Conservation (phyloP, 2,329 filamentous ascomycete genomes). For the Ceratocystis diversiconidia region DNA sequence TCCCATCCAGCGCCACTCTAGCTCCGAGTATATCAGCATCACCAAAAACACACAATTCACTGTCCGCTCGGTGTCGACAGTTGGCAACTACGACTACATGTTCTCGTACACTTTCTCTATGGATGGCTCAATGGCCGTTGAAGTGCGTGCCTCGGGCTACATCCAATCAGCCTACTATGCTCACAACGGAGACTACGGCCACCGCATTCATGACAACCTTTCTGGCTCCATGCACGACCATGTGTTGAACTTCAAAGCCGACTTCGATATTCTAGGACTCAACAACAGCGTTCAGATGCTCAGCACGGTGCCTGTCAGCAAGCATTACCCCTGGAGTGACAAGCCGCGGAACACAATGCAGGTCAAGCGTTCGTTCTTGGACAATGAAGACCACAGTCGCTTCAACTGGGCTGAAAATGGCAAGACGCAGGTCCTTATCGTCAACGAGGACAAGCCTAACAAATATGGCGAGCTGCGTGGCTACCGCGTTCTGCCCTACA, state of each 20-base stretch:
- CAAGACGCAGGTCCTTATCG: slow-evolving; percentile 31
- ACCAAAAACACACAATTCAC: slow-evolving; percentile 25
- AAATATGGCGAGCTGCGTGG: slow-evolving; percentile 34
- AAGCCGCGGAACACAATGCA: slow-evolving; percentile 28
- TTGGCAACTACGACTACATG: slow-evolving; percentile 33
- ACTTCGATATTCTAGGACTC: slow-evolving; percentile 27
- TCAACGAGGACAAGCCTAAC: slow-evolving; percentile 34
- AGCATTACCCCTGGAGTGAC: slow-evolving; percentile 27
- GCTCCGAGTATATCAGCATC: slow-evolving; percentile 20
- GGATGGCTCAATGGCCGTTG: slow-evolving; percentile 28
- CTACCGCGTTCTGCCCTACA: slow-evolving; percentile 30
- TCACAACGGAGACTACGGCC: slow-evolving; percentile 26
- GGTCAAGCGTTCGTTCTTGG: slow-evolving; percentile 21
- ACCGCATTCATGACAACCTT: slow-evolving; percentile 25
- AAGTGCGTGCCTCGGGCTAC: slow-evolving; percentile 29
- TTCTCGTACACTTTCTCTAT: slow-evolving; percentile 27
- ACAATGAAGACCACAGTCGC: slow-evolving; percentile 21
- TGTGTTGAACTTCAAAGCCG: slow-evolving; percentile 29
- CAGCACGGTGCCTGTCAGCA: slow-evolving; percentile 24
- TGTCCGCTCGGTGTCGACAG: slow-evolving; percentile 22
- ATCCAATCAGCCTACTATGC: slow-evolving; percentile 26
- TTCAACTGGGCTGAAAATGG: slow-evolving; percentile 31
- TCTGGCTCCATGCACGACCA: slow-evolving; percentile 29
- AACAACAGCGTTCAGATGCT: slow-evolving; percentile 27
- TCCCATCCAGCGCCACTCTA: slow-evolving; percentile 27